A percentile compares a stretch with the other conserved stretches of the same genome.
Conservation (phyloP, 2,329 filamentous ascomycete genomes). For the Arthrinium puccinioides region DNA sequence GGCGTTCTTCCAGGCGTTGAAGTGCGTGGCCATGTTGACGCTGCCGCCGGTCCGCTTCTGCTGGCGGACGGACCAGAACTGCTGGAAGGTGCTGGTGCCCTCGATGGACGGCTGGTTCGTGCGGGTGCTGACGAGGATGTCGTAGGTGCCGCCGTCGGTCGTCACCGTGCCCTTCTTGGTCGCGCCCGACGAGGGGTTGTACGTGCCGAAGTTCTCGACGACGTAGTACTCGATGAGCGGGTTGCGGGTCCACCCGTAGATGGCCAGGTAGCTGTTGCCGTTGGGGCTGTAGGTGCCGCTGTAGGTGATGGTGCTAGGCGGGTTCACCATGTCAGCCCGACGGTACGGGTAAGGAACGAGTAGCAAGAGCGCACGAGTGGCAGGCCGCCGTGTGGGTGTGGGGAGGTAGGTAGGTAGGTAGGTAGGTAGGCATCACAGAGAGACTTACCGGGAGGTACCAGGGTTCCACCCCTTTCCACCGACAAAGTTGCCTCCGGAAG, state of each 20-base stretch:
- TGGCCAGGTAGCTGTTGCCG: constrained; percentile 34
- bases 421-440: neutral
- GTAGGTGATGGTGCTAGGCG: constrained; percentile 38
- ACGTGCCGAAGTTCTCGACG: constrained; percentile 33
- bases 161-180: constrained; percentile 20
- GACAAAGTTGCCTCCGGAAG: constrained; percentile 36
- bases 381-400: neutral
- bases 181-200: constrained; percentile 30
- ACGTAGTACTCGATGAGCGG: constrained; percentile 34
- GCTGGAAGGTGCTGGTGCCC: constrained; percentile 37
- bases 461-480: constrained; percentile 42
- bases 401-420: neutral
- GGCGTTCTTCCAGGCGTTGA: constrained; percentile 17
- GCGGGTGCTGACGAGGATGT: constrained; percentile 23
- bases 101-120: constrained; percentile 35
- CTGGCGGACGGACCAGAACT: constrained; percentile 42
- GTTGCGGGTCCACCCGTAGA: constrained; percentile 32
- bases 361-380: neutral
- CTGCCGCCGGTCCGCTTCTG: constrained; percentile 25
- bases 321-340: no score
- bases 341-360: no score
- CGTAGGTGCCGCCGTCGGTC: constrained; percentile 25
- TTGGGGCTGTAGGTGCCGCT: constrained; percentile 36
- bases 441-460: constrained; percentile 9
- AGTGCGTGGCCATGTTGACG: constrained; percentile 20